These are phyloP conservation scores for Saccharomyces pastorianus DNA, from an alignment of 1,139 yeast genomes.

Conservation along the genomic window DNA sequence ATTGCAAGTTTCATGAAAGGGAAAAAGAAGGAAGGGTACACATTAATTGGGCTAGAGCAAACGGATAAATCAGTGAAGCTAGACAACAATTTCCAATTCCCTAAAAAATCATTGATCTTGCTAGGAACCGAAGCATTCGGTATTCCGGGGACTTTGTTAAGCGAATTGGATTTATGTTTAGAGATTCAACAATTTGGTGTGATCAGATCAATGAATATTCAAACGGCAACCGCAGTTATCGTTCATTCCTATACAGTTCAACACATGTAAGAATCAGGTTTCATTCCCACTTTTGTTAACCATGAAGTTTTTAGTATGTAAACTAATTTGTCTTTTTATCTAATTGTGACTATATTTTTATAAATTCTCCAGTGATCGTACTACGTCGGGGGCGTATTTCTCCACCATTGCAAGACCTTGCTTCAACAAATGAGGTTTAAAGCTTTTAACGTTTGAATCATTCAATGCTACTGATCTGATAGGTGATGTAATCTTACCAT, in stretches of 20 bases:
- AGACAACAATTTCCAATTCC: slow-evolving; percentile 57
- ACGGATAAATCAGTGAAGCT: slow-evolving; percentile 78
- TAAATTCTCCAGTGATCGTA: slow-evolving; percentile 19
- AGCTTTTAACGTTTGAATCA: slow-evolving; percentile 24
- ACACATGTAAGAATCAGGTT: slow-evolving; percentile 34
- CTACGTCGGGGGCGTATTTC: slow-evolving; percentile 25
- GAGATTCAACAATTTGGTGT: slow-evolving; percentile 92
- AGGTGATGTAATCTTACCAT: slow-evolving; percentile 58
- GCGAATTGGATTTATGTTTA: slow-evolving; percentile 77
- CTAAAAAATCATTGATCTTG: slow-evolving; percentile 65
- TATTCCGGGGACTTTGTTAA: slow-evolving; percentile 75
- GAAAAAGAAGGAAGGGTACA: slow-evolving; percentile 73
- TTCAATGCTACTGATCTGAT: slow-evolving; percentile 48
- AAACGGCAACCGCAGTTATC: slow-evolving; percentile 90
- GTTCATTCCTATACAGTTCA: slow-evolving; percentile 86
- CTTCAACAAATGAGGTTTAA: slow-evolving; percentile 19
- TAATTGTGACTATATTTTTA: background rate
- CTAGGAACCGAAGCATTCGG: slow-evolving; percentile 89
- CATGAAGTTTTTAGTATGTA: background rate
- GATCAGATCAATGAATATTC: slow-evolving; percentile 89
- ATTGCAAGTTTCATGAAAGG: slow-evolving; percentile 49
- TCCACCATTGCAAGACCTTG: slow-evolving; percentile 23
- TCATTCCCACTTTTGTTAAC: slow-evolving; percentile 27
- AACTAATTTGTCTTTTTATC: background rate
- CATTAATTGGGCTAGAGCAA: slow-evolving; percentile 84